Percentiles rank a stretch among this genome's conserved stretches.
Evolutionary conservation across 257 asterid species (phyloP).

Genomic region (Marsdenia floribunda): DNA sequence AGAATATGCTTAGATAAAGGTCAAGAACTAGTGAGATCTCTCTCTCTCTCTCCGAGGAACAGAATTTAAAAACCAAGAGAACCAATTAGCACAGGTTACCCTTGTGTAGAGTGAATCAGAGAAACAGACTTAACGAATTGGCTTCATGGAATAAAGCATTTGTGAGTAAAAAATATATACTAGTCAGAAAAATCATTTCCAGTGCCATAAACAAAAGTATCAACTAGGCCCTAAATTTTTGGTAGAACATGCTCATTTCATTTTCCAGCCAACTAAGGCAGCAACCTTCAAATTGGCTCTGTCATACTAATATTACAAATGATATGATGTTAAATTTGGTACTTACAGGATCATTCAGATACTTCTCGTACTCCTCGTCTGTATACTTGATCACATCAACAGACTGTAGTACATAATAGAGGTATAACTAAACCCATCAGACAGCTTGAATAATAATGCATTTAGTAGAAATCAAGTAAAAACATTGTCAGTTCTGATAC

Average conservation of each 20-base stretch:
- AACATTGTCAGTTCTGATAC: conserved; percentile 27
- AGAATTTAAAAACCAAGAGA: background rate
- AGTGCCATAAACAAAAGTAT: background rate
- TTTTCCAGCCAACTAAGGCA: background rate
- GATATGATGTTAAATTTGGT: conserved; percentile 5
- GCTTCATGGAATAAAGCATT: background rate
- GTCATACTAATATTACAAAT: background rate
- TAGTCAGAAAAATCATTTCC: background rate
- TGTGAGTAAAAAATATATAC: background rate
- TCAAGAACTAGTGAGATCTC: background rate
- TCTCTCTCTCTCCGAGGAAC: background rate
- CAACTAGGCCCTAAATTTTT: background rate
- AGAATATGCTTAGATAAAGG: background rate
- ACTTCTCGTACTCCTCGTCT: conserved; percentile 88
- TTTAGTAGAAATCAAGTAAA: background rate
- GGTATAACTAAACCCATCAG: conserved; percentile 9
- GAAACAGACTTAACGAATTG: background rate
- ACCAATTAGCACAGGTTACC: background rate
- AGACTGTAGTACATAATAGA: conserved; percentile 48
- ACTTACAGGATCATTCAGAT: conserved; percentile 70
- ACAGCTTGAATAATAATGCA: background rate
- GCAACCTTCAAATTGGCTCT: background rate
- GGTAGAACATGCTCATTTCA: background rate
- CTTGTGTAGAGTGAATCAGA: no score
- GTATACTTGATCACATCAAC: conserved; percentile 90